Conservation (phyloP, 305 asterid genomes). For the Fraxinus baroniana region DNA sequence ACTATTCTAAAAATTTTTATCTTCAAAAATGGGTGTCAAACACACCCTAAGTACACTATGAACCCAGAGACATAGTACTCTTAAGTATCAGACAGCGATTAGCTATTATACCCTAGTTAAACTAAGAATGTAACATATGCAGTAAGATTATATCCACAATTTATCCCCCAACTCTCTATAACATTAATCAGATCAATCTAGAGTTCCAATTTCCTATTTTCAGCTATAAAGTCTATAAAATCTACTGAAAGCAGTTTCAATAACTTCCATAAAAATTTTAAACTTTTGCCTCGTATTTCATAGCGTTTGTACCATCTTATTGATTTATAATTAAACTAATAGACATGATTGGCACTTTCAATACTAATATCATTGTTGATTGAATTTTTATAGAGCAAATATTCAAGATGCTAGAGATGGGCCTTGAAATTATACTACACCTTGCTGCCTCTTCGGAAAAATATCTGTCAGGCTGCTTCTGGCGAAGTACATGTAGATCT, state of each 20-base stretch:
- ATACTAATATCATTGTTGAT: not conserved
- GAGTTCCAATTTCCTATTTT: not conserved
- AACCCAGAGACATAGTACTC: not conserved
- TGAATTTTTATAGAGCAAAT: not conserved
- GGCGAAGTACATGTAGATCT: conserved; percentile 87
- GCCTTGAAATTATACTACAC: conserved; percentile 32
- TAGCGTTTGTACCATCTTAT: not conserved
- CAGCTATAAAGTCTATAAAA: conserved; percentile 8
- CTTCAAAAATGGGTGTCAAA: too few relatives aligned
- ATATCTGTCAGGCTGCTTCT: conserved; percentile 72
- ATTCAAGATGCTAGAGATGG: not conserved
- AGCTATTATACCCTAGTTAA: not conserved
- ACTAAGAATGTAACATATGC: not conserved
- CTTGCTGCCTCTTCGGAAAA: conserved; percentile 87
- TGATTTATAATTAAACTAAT: not conserved
- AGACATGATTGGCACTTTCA: not conserved
- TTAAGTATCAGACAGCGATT: not conserved
- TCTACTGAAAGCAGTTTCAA: conserved; percentile 2
- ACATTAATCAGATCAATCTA: not conserved
- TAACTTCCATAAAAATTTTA: not conserved
- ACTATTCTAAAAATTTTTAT: too few relatives aligned
- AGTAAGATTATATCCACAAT: not conserved
- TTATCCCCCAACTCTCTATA: not conserved
- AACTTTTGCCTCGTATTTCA: not conserved
- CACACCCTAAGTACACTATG: not conserved